Base-by-base conservation (phyloP, 2,329 filamentous ascomycete genomes). In the Colletotrichum nymphaeae region DNA sequence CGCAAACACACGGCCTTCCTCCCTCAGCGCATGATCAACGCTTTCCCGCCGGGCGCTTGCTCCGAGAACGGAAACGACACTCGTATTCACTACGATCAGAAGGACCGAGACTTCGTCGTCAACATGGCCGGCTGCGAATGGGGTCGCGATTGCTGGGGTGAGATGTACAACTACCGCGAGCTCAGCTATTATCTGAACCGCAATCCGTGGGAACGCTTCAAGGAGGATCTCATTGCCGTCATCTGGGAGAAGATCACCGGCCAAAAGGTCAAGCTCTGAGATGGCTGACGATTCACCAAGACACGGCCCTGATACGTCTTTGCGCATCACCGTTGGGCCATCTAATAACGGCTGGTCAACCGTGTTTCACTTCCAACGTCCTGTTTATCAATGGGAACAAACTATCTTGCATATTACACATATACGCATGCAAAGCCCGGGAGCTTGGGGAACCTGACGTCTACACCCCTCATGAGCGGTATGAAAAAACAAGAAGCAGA, bases 101-200 rank as follows among this genome's bases (percentile, higher is more conserved):
- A 90, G 55, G 95, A 97, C 73, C 91, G 94, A 32, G 97, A 99
- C 82, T 98, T 99, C 79, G 78, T 98, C 59, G 96, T 99, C 78
- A 99, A 98, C 83, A 98, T 99, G 96, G 97, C 97, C 6, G 97
- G 97, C 4, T 99, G 97, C 81, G 93, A 98, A 83, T 98, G 94
- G 93, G 96, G 96, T 4, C 91, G 97, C 63, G 96, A 99, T 84
- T 99, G 97, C 83, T 98, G 96, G 96, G 93, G 93, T 49, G 97
- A 99, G 84, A 98, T 99, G 92, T 98, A 98, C 85, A 93, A 93
- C 81, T 99, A 95, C 85, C 93, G 95, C 65, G 92, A 98, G 82
- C 89, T 97, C 79, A 97, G 95, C 86, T 96, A 97, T 82, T 92
- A 92, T 83, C 89, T 98, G 75, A 98, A 98, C 86, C 91, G 95